Conservation (phyloP, 148 eudicot genomes). For the Rhododendron kiyosumense region DNA sequence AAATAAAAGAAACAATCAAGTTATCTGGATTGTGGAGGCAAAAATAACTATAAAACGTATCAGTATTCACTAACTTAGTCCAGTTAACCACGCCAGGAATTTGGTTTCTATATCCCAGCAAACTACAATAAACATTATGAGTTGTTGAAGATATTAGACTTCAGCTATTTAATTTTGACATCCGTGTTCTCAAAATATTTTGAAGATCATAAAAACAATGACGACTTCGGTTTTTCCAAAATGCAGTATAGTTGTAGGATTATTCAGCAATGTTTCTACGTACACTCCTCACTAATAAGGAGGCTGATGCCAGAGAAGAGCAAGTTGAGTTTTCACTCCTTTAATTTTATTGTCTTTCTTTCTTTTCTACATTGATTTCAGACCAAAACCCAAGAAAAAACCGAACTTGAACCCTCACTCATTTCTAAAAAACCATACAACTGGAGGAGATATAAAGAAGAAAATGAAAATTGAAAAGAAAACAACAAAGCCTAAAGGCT, state of each 20-base stretch:
- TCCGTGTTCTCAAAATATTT: not conserved
- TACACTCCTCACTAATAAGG: not conserved
- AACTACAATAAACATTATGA: not conserved
- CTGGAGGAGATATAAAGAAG: not conserved
- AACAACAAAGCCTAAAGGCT: not conserved
- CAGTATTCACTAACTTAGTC: not conserved
- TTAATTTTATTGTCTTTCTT: not conserved
- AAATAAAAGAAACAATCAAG: not conserved
- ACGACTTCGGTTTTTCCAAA: not conserved
- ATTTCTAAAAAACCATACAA: not conserved
- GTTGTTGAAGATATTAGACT: not conserved
- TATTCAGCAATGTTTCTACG: not conserved
- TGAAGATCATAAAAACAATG: not conserved
- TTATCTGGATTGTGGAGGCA: not conserved
- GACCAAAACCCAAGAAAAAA: not conserved
- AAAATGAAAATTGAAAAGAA: not conserved
- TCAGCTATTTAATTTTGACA: not conserved
- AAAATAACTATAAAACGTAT: not conserved
- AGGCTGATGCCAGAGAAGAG: not conserved
- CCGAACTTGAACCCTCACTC: not conserved
- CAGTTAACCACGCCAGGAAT: not conserved
- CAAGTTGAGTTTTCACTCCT: not conserved
- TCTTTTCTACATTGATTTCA: not conserved
- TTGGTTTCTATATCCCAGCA: not conserved
- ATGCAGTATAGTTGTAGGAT: not conserved